Evolutionary conservation across 2,329 filamentous ascomycete species (phyloP).

Genomic region (Diplodia scrobiculata): DNA sequence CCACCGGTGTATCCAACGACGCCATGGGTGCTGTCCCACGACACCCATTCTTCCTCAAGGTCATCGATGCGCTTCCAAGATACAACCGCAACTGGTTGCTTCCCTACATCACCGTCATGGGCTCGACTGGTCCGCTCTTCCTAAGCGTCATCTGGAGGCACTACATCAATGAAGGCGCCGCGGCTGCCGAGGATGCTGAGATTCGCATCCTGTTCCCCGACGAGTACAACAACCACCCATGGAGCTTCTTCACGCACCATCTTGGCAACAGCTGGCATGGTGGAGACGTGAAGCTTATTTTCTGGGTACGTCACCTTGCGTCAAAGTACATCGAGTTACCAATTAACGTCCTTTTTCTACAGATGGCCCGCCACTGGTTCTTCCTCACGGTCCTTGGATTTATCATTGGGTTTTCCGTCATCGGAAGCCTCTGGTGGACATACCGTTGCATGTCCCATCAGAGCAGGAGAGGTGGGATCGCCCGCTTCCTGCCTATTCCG

Average conservation of each 20-base stretch:
- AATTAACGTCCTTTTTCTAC: constrained; percentile 10
- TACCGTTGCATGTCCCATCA: constrained; percentile 47
- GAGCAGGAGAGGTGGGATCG: constrained; percentile 20
- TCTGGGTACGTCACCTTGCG: constrained; percentile 55
- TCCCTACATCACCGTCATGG: constrained; percentile 79
- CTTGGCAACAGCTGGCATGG: constrained; percentile 67
- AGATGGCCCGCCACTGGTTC: constrained; percentile 59
- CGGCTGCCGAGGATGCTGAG: constrained; percentile 53
- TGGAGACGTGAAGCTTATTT: constrained; percentile 64
- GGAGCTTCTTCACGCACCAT: constrained; percentile 72
- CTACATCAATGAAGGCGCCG: constrained; percentile 60
- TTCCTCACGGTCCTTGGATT: constrained; percentile 60
- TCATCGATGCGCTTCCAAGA: constrained; percentile 66
- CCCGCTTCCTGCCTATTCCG: constrained; percentile 17
- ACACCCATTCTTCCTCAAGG: constrained; percentile 72
- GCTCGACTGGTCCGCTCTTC: constrained; percentile 74
- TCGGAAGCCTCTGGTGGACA: constrained; percentile 56
- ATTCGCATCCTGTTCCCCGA: constrained; percentile 69
- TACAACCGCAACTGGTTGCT: constrained; percentile 70
- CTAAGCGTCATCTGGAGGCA: constrained; percentile 75
- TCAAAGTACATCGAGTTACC: neutral
- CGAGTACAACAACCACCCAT: constrained; percentile 67
- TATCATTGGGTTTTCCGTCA: constrained; percentile 53
- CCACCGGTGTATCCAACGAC: constrained; percentile 80
- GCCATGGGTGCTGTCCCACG: constrained; percentile 72